These are phyloP conservation scores for Solanum clarkiae DNA, from an alignment of 257 asterid genomes.

Conservation along the genomic window DNA sequence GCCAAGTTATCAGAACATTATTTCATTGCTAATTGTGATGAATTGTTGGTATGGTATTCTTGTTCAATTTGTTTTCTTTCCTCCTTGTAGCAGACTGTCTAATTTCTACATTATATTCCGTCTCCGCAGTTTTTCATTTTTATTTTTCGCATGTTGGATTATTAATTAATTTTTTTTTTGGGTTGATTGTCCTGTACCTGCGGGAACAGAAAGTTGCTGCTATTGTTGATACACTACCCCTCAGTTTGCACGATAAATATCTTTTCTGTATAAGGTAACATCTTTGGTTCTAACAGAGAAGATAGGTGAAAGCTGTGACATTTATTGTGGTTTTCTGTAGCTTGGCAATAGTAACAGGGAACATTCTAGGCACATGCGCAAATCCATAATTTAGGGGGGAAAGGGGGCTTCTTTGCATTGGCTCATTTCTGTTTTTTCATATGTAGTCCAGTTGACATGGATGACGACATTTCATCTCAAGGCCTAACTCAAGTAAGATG, in stretches of 20 bases:
- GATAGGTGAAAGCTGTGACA: background rate
- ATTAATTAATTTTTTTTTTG: too few relatives aligned
- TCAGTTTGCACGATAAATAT: slow-evolving; percentile 61
- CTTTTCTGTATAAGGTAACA: slow-evolving; percentile 72
- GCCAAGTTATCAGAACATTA: slow-evolving; percentile 75
- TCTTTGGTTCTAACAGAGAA: background rate
- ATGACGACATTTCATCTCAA: slow-evolving; percentile 70
- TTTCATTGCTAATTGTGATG: slow-evolving; percentile 65
- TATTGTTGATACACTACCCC: slow-evolving; percentile 78
- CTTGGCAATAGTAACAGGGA: background rate
- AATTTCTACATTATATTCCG: background rate
- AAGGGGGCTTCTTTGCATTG: background rate
- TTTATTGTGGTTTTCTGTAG: background rate
- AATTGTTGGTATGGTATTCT: slow-evolving; percentile 47
- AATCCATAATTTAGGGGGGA: background rate
- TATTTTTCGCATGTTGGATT: background rate
- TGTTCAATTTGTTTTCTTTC: background rate
- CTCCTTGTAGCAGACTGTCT: background rate
- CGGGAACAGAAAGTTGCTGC: slow-evolving; percentile 75
- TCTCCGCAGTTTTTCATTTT: background rate
- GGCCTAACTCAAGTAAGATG: slow-evolving; percentile 80
- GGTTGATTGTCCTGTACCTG: background rate
- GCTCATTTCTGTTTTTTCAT: slow-evolving; percentile 8
- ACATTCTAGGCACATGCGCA: background rate
- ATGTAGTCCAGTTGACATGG: slow-evolving; percentile 83